phyloP scores from a whole-genome alignment of 257 asterid species.

The Capsicum baccatum region DNA sequence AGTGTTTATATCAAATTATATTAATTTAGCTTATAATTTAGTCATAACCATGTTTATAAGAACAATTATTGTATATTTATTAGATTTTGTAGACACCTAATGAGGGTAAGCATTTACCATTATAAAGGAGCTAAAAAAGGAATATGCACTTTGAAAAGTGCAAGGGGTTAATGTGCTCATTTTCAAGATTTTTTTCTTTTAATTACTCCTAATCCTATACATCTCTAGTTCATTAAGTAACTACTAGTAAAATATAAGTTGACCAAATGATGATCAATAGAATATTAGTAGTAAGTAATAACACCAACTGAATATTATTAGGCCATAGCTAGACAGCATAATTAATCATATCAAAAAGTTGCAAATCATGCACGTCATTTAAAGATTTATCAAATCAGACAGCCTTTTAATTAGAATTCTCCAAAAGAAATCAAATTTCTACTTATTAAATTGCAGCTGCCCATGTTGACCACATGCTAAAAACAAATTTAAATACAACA shows the following conservation, averaged over 20 bases:
- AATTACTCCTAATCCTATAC: background rate
- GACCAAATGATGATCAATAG: background rate
- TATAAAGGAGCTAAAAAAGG: background rate
- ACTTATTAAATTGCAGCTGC: constrained; percentile 20
- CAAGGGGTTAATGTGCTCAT: background rate
- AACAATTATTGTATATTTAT: too few species aligned
- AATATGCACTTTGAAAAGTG: background rate
- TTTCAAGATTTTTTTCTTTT: background rate
- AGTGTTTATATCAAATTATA: too few species aligned
- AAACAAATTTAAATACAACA: background rate
- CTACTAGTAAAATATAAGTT: background rate
- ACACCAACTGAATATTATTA: background rate
- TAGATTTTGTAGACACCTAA: too few species aligned
- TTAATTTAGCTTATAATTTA: too few species aligned
- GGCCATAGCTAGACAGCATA: constrained; percentile 13
- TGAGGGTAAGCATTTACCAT: background rate
- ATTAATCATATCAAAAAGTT: constrained; percentile 3
- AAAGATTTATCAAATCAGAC: constrained; percentile 28
- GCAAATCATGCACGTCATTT: constrained; percentile 25
- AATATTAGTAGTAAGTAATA: background rate
- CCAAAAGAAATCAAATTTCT: background rate
- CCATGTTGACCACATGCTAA: constrained; percentile 26
- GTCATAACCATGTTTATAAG: too few species aligned
- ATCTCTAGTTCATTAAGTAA: background rate
- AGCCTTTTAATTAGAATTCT: constrained; percentile 25